A percentile compares a stretch with the other conserved stretches of the same genome.
These are phyloP conservation scores for Thalassiosira mediterranea DNA, from an alignment of 352 stramenopile genomes.

Conservation along the genomic window DNA sequence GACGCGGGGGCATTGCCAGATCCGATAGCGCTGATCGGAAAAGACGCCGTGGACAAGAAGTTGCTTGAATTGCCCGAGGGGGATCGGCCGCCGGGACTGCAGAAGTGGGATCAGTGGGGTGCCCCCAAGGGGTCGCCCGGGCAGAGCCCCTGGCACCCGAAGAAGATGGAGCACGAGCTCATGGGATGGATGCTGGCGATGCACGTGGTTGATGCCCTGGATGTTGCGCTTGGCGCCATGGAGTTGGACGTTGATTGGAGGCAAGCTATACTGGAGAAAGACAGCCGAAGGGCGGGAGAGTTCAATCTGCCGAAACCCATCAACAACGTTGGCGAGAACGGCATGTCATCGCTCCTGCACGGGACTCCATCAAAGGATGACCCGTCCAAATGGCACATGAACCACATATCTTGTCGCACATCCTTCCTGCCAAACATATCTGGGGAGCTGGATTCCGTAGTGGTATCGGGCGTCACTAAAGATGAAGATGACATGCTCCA, in stretches of 20 bases:
- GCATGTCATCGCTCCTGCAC: slow-evolving; percentile 45
- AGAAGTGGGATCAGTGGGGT: slow-evolving; percentile 78
- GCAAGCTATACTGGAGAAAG: slow-evolving; percentile 13
- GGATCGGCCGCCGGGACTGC: slow-evolving; percentile 60
- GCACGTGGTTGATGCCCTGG: slow-evolving; percentile 70
- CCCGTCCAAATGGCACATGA: slow-evolving; percentile 61
- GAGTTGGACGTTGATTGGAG: slow-evolving; percentile 37
- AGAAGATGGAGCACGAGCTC: slow-evolving; percentile 78
- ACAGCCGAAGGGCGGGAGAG: slow-evolving; percentile 1
- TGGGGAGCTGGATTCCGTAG: slow-evolving; percentile 43
- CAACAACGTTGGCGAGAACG: slow-evolving; percentile 30
- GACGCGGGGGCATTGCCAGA: slow-evolving; percentile 41
- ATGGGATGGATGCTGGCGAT: slow-evolving; percentile 79
- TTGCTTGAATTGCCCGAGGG: slow-evolving; percentile 43
- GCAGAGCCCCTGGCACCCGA: slow-evolving; percentile 74
- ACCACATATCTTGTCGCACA: slow-evolving; percentile 70
- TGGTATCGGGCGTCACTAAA: slow-evolving; percentile 43
- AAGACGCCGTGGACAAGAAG: slow-evolving; percentile 52
- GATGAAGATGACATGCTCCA: slow-evolving; percentile 69
- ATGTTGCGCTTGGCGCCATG: slow-evolving; percentile 55
- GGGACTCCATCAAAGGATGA: slow-evolving; percentile 19
- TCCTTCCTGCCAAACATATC: slow-evolving; percentile 65
- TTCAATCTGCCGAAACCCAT: slow-evolving; percentile 35
- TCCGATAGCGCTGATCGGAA: slow-evolving; percentile 37
- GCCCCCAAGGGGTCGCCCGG: slow-evolving; percentile 57